A percentile compares a stretch with the other conserved stretches of the same genome.
Conservation (phyloP, 2,329 filamentous ascomycete genomes). For the Xylariaceae sp. region DNA sequence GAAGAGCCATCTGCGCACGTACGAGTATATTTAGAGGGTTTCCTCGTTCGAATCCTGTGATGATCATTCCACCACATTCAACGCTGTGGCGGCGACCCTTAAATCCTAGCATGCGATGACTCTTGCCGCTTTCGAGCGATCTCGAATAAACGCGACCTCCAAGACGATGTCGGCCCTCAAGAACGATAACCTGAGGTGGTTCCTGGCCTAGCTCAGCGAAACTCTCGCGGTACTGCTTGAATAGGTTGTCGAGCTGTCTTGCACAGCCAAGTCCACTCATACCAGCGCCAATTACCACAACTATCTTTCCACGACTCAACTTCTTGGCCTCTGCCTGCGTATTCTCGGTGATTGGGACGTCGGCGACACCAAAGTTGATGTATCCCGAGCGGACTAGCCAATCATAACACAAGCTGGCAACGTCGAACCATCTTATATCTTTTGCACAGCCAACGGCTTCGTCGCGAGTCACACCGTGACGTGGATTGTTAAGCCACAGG, state of each 20-base stretch:
- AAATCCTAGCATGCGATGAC: slow-evolving; percentile 46
- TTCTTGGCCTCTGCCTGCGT: slow-evolving; percentile 37
- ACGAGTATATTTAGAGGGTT: slow-evolving; percentile 91
- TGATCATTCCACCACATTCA: slow-evolving; percentile 97
- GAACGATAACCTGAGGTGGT: slow-evolving; percentile 67
- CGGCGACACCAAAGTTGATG: slow-evolving; percentile 92
- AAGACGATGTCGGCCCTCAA: slow-evolving; percentile 82
- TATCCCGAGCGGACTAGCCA: slow-evolving; percentile 89
- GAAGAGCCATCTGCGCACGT: slow-evolving; percentile 80
- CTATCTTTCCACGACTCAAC: slow-evolving; percentile 58
- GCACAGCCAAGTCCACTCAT: slow-evolving; percentile 90
- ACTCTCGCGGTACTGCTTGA: slow-evolving; percentile 68
- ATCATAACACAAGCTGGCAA: slow-evolving; percentile 82
- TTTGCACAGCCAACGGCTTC: slow-evolving; percentile 88
- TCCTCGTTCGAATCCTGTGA: slow-evolving; percentile 92
- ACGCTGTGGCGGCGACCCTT: slow-evolving; percentile 67
- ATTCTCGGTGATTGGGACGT: slow-evolving; percentile 51
- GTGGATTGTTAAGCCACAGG: slow-evolving; percentile 82
- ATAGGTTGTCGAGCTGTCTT: slow-evolving; percentile 81
- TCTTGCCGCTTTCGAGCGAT: slow-evolving; percentile 55
- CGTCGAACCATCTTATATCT: slow-evolving; percentile 81
- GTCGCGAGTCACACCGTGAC: slow-evolving; percentile 72
- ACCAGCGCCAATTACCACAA: slow-evolving; percentile 88
- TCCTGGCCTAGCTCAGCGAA: slow-evolving; percentile 62
- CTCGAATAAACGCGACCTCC: slow-evolving; percentile 92